Base-by-base conservation (phyloP, 106 monocot genomes). In the Allium cepa region DNA sequence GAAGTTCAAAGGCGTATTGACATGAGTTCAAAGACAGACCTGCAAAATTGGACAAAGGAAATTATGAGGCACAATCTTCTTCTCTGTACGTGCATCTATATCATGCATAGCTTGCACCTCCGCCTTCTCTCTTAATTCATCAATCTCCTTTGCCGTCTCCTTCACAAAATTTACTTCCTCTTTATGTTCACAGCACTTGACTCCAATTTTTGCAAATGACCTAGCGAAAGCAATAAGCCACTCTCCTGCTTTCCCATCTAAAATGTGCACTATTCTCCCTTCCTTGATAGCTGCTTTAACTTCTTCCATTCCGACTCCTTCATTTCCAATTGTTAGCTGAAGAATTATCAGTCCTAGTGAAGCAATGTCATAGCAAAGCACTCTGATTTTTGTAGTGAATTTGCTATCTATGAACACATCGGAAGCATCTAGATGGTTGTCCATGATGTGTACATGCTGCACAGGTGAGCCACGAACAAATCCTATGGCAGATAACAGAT, bases 301-400 rank as follows among this genome's bases (percentile, higher is more conserved):
- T 10, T 68, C 46, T 10, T 45, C 7, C 15, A 68, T 8, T 17
- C 49, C 13, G 16, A 56, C 16, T n/a, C 15, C 68, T 14, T 56
- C 56, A 15, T 15, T 55, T 68, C 68, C 68, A 8, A 53, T 68
- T 0, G 53, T 36, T 10, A 68, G 68, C 56, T 56, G 36, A 12
- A 56, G 36, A 56, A 68, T 45, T 14, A 68, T 17, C 17, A 28
- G 53, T 14, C 68, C 68, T 45, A 68, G 68, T n/a, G 26, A 17
- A 8, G 15, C 4, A 46, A 68, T 46, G 17, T 68, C 68, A 0
- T 36, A 28, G 15, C 55, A 10, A 46, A 68, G 47, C 22, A 53
- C 55, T 5, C 9, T 68, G 53, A 68, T 68, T 46, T 68, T 68
- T 8, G 15, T 53, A 45, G 27, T 56, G 36, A 68, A 18, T 10